phyloP scores from a whole-genome alignment of 2,329 filamentous ascomycete species.

The Biscogniauxia sp. region DNA sequence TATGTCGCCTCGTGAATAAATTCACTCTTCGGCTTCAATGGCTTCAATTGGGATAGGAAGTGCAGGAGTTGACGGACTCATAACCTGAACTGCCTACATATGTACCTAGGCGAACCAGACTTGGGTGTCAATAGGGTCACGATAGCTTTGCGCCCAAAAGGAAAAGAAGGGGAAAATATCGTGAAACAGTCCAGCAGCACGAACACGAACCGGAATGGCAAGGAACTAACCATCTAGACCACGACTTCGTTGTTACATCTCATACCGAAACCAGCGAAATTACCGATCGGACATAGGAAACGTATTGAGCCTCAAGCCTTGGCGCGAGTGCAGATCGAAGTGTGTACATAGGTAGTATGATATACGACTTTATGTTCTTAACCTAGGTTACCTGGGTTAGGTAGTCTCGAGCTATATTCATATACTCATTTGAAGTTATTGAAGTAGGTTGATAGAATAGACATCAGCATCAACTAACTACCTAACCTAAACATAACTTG shows the following conservation, averaged over 20 bases:
- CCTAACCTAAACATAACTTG: no score
- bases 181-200: not conserved
- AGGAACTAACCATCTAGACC: not conserved
- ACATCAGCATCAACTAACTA: no score
- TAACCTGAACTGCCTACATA: not conserved
- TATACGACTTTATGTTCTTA: no score
- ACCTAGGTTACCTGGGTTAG: no score
- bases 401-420: no score
- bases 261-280: not conserved
- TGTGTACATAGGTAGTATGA: no score
- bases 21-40: not conserved
- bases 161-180: no score
- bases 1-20: not conserved
- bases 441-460: not conserved
- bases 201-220: not conserved
- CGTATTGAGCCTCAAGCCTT: not conserved
- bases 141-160: not conserved
- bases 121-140: not conserved
- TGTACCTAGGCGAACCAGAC: not conserved
- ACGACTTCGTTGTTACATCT: not conserved
- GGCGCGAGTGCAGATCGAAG: not conserved
- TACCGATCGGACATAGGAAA: not conserved
- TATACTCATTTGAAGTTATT: not conserved
- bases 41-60: not conserved
- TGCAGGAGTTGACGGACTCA: not conserved